Conservation (phyloP, 108 stramenopile species). For the Chaetoceros muelleri region DNA sequence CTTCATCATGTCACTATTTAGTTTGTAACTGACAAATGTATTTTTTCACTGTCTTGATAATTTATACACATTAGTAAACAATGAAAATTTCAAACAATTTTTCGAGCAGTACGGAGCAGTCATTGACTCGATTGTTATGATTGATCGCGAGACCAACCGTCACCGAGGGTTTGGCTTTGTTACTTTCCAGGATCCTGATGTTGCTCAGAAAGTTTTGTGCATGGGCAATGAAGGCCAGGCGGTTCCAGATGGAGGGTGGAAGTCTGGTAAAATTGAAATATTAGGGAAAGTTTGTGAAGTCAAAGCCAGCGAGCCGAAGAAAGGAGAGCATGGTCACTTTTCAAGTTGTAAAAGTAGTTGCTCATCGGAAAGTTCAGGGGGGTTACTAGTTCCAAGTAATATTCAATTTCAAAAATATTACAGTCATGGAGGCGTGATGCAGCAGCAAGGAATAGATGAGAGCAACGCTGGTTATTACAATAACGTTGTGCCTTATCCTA, state of each 20-base stretch:
- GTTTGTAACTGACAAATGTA: neutral
- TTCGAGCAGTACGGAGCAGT: constrained; percentile 66
- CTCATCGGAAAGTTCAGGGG: too few relatives aligned
- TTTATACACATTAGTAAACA: constrained; percentile 32
- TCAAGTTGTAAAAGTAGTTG: too few relatives aligned
- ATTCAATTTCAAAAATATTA: too few relatives aligned
- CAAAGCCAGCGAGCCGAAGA: constrained; percentile 54
- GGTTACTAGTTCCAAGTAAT: too few relatives aligned
- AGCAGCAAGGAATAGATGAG: too few relatives aligned
- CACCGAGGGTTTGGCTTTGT: constrained; percentile 90
- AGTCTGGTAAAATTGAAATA: constrained; percentile 40
- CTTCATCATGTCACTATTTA: too few relatives aligned
- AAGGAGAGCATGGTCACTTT: too few relatives aligned
- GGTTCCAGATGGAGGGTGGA: neutral
- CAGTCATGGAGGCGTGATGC: too few relatives aligned
- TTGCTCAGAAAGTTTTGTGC: constrained; percentile 20
- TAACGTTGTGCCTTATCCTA: too few relatives aligned
- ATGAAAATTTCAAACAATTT: constrained; percentile 44
- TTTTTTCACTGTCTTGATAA: neutral
- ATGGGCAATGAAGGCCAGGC: constrained; percentile 3
- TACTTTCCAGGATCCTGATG: constrained; percentile 48
- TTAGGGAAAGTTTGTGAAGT: constrained; percentile 57
- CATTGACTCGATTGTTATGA: constrained; percentile 59
- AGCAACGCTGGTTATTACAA: too few relatives aligned
- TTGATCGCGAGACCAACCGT: constrained; percentile 67